These are phyloP conservation scores for Metroxylon sagu DNA, from an alignment of 176 grass and related monocot genomes.

Conservation along the genomic window DNA sequence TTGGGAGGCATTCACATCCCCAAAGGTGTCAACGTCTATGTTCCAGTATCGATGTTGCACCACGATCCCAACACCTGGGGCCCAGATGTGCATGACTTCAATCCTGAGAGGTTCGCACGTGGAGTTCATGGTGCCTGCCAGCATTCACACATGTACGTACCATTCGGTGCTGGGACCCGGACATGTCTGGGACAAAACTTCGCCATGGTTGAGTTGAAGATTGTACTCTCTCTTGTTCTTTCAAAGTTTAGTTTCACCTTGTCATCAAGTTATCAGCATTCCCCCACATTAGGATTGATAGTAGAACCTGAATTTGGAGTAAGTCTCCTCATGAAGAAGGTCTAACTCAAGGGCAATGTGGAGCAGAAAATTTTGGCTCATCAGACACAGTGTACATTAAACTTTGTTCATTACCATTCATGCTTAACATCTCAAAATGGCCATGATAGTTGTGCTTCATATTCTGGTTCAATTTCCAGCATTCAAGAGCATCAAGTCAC, in stretches of 20 bases:
- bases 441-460: too few relatives aligned
- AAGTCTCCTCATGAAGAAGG: conserved; percentile 43
- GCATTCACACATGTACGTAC: conserved; percentile 62
- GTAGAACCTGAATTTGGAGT: conserved; percentile 83
- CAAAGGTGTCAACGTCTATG: conserved; percentile 81
- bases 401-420: too few relatives aligned
- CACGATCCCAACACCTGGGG: conserved; percentile 82
- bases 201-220: conserved; percentile 86
- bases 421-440: too few relatives aligned
- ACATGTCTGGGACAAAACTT: conserved; percentile 95
- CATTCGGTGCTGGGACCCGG: conserved; percentile 77
- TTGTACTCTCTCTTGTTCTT: conserved; percentile 65
- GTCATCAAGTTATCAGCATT: conserved; percentile 48
- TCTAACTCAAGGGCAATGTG: not conserved
- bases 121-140: conserved; percentile 34
- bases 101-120: conserved; percentile 63
- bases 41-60: conserved; percentile 77
- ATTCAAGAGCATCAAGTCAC: too few relatives aligned
- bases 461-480: too few relatives aligned
- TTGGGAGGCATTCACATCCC: conserved; percentile 57
- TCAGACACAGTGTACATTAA: too few relatives aligned
- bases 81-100: conserved; percentile 56
- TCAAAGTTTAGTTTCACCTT: conserved; percentile 61
- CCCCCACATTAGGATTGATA: conserved; percentile 65
- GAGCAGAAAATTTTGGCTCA: too few relatives aligned